These are phyloP conservation scores for Anisodus acutangulus DNA, from an alignment of 257 asterid species.

Conservation along the genomic window DNA sequence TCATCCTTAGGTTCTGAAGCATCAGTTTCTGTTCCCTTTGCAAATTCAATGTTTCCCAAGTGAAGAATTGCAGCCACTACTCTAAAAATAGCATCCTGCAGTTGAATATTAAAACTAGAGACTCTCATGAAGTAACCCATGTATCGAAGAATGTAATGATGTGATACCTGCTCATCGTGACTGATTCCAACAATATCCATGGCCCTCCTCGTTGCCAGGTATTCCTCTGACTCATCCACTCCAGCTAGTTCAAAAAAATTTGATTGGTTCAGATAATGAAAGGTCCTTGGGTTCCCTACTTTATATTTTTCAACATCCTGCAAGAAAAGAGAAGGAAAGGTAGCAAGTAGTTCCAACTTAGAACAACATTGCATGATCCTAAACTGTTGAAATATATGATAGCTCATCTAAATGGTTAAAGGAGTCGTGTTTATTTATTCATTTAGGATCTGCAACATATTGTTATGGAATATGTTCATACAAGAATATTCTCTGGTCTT, in stretches of 20 bases:
- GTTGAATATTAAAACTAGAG: conserved; percentile 34
- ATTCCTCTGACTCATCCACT: conserved; percentile 77
- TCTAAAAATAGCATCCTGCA: conserved; percentile 82
- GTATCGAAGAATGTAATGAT: conserved; percentile 22
- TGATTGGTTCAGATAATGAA: conserved; percentile 86
- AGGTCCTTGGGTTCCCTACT: conserved; percentile 67
- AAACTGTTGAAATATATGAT: not conserved
- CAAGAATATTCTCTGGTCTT: not conserved
- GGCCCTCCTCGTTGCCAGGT: conserved; percentile 73
- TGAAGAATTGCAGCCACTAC: conserved; percentile 93
- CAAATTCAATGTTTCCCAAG: conserved; percentile 82
- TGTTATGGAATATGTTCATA: conserved; percentile 2
- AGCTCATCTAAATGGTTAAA: conserved; percentile 1
- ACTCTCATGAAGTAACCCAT: conserved; percentile 30
- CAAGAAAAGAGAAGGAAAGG: conserved; percentile 25
- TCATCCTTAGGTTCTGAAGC: conserved; percentile 83
- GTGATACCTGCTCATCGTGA: conserved; percentile 71
- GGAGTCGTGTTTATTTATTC: not conserved
- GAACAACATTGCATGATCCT: conserved; percentile 13
- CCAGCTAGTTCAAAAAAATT: conserved; percentile 67
- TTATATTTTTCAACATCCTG: conserved; percentile 75
- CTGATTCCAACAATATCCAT: conserved; percentile 91
- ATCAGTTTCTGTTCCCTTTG: conserved; percentile 68
- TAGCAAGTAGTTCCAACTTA: conserved; percentile 28
- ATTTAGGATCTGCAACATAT: not conserved